Base-by-base conservation (phyloP, 768 basidiomycete genomes). In the Tulasnella sp. region DNA sequence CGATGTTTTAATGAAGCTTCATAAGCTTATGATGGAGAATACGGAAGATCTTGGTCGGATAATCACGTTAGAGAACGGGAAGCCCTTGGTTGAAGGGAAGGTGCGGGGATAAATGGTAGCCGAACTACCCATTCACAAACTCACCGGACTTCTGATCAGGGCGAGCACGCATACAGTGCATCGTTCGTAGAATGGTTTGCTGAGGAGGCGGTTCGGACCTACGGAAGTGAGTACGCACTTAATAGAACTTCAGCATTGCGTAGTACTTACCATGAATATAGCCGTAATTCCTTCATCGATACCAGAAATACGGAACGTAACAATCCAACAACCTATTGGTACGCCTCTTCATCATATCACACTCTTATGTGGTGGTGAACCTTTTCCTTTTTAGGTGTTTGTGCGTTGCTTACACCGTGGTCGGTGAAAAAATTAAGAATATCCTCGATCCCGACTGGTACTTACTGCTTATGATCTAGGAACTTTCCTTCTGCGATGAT, bases 1-100 rank as follows among this genome's bases (percentile, higher is more conserved):
- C 66, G 88, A 92, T 66, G 76, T 93, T 60, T 75, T 98, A 52
- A 72, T 82, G 70, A 92, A 89, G 65, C 78, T 96, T 63, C 86
- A 79, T 71, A 71, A 73, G 19, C 77, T 95, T 56, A 86, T 95
- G 86, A 76, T 80, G 65, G 81, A 89, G 67, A 80, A 96, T 69
- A 74, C 83, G 34, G 91, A 96, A 34, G 96, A 99, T 69, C 75
- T 99, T 38, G 81, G 82, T 2, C 80, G 86, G 45, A 80, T 99
- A 61, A 89, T 96, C 65, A 94, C 91, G 4, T 73, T 93, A 61
- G 96, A 99, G 75, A 99, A 99, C 67, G 96, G 96, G 34, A 99
- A 98, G 74, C 79, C 92, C 7, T 73, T 96, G 45, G 73, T 76
- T 0, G 93, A 97, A 65, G 88, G 81, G 34, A 86, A 88, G 80